Conservation (phyloP, 495 filamentous ascomycete species). For the Parachaetomium inaequale region DNA sequence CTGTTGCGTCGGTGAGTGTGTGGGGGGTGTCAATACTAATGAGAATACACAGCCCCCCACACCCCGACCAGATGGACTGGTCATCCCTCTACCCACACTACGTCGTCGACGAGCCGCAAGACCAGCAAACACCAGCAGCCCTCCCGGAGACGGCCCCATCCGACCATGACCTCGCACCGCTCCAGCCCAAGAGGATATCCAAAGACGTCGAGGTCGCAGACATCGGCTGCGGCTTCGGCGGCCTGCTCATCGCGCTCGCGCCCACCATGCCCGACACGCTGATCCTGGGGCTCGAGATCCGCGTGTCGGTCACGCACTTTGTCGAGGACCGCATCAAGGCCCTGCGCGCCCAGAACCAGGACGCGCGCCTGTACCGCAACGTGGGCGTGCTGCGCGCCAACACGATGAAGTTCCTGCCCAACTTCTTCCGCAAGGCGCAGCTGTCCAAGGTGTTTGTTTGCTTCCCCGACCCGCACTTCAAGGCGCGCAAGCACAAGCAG, state of each 20-base stretch:
- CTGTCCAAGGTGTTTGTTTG: constrained; percentile 92
- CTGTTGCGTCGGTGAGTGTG: neutral
- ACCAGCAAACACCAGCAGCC: constrained; percentile 15
- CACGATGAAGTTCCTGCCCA: constrained; percentile 97
- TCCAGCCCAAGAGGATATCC: constrained; percentile 43
- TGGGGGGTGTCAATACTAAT: neutral
- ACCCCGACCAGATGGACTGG: constrained; percentile 89
- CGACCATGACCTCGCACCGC: constrained; percentile 14
- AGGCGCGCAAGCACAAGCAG: constrained; percentile 93
- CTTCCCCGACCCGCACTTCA: constrained; percentile 98
- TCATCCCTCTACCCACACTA: constrained; percentile 76
- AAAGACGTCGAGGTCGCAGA: constrained; percentile 88
- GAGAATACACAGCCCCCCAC: constrained; percentile 64
- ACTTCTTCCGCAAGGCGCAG: constrained; percentile 78
- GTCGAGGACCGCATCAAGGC: constrained; percentile 81
- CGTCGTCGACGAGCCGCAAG: constrained; percentile 25
- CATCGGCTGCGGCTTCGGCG: constrained; percentile 95
- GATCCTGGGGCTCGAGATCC: constrained; percentile 81
- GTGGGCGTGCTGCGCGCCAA: constrained; percentile 83
- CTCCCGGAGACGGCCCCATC: constrained; percentile 20
- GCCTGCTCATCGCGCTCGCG: constrained; percentile 79
- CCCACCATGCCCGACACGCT: constrained; percentile 76
- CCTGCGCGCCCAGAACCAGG: constrained; percentile 62
- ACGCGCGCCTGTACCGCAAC: constrained; percentile 70
- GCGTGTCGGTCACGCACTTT: constrained; percentile 81